These are phyloP conservation scores for Vitis hybrid DNA, from an alignment of 177 flowering plant species.

Conservation along the genomic window DNA sequence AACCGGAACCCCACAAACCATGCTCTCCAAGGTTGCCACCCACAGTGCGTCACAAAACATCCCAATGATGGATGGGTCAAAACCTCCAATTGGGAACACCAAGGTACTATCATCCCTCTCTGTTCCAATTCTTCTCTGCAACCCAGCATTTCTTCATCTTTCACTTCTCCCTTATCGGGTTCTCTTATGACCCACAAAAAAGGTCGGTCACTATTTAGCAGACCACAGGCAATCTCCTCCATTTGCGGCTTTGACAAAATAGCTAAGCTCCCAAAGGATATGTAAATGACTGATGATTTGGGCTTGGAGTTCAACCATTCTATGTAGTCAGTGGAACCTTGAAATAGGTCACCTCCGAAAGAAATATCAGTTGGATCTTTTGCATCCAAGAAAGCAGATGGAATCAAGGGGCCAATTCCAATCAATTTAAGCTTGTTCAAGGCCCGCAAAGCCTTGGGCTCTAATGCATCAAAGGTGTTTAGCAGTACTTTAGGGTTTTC, in stretches of 20 bases:
- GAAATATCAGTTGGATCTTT: constrained; percentile 5
- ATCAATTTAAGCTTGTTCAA: too few relatives aligned
- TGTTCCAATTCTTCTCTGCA: neutral
- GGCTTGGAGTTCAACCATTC: constrained; percentile 20
- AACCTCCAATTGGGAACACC: constrained; percentile 37
- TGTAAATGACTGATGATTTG: constrained; percentile 24
- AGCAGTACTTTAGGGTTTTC: constrained; percentile 6
- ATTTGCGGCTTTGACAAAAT: constrained; percentile 13
- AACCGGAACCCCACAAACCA: too few relatives aligned
- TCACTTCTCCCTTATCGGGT: neutral
- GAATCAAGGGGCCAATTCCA: constrained; percentile 7
- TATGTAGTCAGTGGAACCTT: neutral
- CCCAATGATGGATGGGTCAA: constrained; percentile 24
- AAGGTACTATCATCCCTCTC: constrained; percentile 26
- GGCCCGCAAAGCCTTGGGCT: constrained; percentile 5
- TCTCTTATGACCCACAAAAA: constrained; percentile 27
- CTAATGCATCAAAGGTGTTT: constrained; percentile 19
- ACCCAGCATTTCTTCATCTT: neutral
- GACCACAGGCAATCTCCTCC: constrained; percentile 22
- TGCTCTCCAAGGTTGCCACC: too few relatives aligned
- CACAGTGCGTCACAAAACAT: constrained; percentile 19
- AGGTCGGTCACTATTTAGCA: constrained; percentile 14
- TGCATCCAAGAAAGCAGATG: constrained; percentile 10
- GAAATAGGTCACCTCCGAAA: constrained; percentile 12
- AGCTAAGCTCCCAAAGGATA: constrained; percentile 25